Base-by-base conservation (phyloP, 2,329 filamentous ascomycete genomes). In the Ascochyta koolunga region DNA sequence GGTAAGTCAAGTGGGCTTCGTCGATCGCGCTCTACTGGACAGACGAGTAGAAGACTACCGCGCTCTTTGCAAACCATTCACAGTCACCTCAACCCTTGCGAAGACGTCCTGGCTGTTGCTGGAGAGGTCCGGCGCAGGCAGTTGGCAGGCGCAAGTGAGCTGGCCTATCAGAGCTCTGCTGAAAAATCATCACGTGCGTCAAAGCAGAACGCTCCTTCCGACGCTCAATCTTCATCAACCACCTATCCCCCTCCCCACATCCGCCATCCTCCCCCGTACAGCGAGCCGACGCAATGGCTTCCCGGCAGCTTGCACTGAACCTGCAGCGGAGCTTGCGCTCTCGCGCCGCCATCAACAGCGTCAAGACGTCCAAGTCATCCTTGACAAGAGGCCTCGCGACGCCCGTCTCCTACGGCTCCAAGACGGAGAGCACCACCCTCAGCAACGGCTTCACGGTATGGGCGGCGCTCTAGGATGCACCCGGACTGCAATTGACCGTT, bases 371-470 rank as follows among this genome's bases (percentile, higher is more conserved):
- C 71, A 59, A 65, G 45, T 82, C 86, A 78, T 84, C 89, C 67
- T 82, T 95, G 79, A 89, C 86, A 79, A 87, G 93, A 83, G 89
- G 90, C 76, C 91, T 97, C 77, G 93, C 93, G 73, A 93, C 93
- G 67, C 93, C 93, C 70, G 88, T 95, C 65, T 68, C 73, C 71
- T 74, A 80, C 71, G 85, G 88, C 79, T 82, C 87, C 83, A 93
- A 90, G 83, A 97, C 93, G 71, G 89, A 98, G 85, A 93, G 90
- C 72, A 98, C 95, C 62, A 99, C 95, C 50, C 86, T 99, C 76
- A 90, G 89, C 82, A 99, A 98, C 84, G 95, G 95, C 78, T 86
- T 99, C 83, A 99, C 95, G 73, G 93, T 97, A 83, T 62, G 82
- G 59, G 54, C 50, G 60, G 57, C 40, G 24, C 43, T 31, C 19